Base-by-base conservation (phyloP, 441 rosid genomes). In the Aquilaria agallochum region DNA sequence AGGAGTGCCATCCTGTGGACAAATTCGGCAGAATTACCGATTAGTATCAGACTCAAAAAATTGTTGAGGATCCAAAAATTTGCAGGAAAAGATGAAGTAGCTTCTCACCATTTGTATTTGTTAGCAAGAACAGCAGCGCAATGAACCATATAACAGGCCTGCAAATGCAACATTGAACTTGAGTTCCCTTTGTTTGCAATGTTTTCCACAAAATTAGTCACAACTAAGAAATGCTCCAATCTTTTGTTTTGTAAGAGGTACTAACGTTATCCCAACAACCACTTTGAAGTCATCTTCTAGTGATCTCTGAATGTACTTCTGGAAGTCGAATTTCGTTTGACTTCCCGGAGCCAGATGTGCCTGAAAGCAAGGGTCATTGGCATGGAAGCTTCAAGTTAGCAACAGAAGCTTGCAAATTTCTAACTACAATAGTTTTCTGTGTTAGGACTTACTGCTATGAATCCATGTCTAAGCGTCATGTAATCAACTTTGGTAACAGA, bases 401-500 rank as follows among this genome's bases (percentile, higher is more conserved):
- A 46, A 40, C n/a, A 15, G 7, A 45, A 50, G 49, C 11, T 40
- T 34, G 31, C 40, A 14, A 55, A 46, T 45, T 36, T 63, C 14
- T 54, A 0, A 31, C n/a, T 5, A 10, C 14, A 54, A 13, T 50
- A 11, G 14, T 12, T 4, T 10, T 4, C 3, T 2, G 46, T 12
- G 6, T 44, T 62, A 44, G 13, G 33, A 64, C 78, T 74, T 74
- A 89, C 99, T 79, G 42, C 70, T 61, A 92, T 87, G 62, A 95
- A 95, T 53, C 99, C 99, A 74, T 95, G 92, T 71, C 99, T 80
- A 11, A 95, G 68, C 58, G 96, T 80, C 71, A 86, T 63, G 84
- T 92, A 95, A 76, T 95, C 99, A 44, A 89, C 79, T 65, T 85
- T 89, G 52, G 87, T 85, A 48, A 95, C 92, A n/a, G 99, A 89